These are phyloP conservation scores for Fomitopsis palustris DNA, from an alignment of 1,284 basidiomycete genomes.

Conservation along the genomic window DNA sequence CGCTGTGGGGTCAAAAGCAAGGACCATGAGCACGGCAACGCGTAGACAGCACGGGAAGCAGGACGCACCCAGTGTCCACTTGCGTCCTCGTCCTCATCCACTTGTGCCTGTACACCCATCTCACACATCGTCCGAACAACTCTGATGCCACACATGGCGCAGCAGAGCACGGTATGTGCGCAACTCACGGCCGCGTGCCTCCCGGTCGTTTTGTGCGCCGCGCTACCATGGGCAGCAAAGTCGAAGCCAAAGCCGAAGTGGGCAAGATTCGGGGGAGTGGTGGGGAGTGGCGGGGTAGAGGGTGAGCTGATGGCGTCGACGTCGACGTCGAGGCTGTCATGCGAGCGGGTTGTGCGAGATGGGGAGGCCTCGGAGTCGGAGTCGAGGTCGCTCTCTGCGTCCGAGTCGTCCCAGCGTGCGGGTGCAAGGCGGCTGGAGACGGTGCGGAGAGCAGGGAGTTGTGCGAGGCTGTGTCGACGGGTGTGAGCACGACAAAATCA, in stretches of 20 bases:
- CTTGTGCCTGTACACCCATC: not conserved
- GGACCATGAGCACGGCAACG: not conserved
- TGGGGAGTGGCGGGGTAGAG: not conserved
- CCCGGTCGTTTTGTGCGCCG: not conserved
- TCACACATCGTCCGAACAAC: not conserved
- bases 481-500: not conserved
- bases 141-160: not conserved
- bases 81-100: not conserved
- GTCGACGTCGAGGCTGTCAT: not conserved
- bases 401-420: constrained; percentile 1
- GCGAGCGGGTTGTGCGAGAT: not conserved
- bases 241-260: not conserved
- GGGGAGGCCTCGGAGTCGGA: not conserved
- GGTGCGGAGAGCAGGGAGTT: not conserved
- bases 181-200: not conserved
- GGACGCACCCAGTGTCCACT: not conserved
- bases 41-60: not conserved
- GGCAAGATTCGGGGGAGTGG: not conserved
- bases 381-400: constrained; percentile 1
- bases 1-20: not conserved
- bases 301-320: not conserved
- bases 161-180: not conserved
- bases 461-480: not conserved
- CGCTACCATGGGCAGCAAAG: not conserved
- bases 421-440: not conserved